Evolutionary conservation across 345 rosid genomes (phyloP), one percentile per base, ranked within the genome.

Genomic region (Arabidopsis suecica): DNA sequence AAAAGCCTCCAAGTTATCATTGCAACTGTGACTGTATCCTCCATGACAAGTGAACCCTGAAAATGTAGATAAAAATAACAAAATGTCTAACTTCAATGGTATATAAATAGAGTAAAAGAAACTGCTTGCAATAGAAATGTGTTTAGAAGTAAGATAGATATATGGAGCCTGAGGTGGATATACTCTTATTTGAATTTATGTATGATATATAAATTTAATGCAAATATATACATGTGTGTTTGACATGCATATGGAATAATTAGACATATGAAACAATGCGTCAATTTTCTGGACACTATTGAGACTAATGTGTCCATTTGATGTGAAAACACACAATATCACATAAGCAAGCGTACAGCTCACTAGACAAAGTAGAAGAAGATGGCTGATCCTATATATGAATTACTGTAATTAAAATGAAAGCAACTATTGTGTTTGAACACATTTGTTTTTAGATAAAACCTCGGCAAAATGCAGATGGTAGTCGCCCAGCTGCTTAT

Each of bases 401-500:
- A 55, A 51, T 71, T 23, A 50, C 56, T 61, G 66, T 54, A 73
- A 61, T 1, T 18, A 25, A 60, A 58, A 2, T 47, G 34, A 33
- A 61, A 36, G 65, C 38, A 71, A 72, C 22, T 37, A 34, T 13
- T 65, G 50, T 23, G 28, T 44, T 58, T 61, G 2, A 68, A 61
- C 4, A 34, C 65, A 62, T 16, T 45, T 64, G 40, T 7, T 61
- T 49, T 54, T 11, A 61, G n/a, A 56, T 63, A 85, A 81, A 74
- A 92, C 99, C 98, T 92, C 97, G 64, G 88, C 50, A 78, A 95
- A 95, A 88, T 90, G 86, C 79, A 82, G 81, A 85, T 95, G 98
- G 74, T 90, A 95, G 84, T 92, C 98, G 61, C 86, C 89, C 44
- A 95, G 88, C 83, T 78, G 91, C 79, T 88, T 92, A 80, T 90